Percentiles rank a stretch among this genome's conserved stretches.
phyloP scores from a whole-genome alignment of 345 rosid genomes.

The Linum tenue region DNA sequence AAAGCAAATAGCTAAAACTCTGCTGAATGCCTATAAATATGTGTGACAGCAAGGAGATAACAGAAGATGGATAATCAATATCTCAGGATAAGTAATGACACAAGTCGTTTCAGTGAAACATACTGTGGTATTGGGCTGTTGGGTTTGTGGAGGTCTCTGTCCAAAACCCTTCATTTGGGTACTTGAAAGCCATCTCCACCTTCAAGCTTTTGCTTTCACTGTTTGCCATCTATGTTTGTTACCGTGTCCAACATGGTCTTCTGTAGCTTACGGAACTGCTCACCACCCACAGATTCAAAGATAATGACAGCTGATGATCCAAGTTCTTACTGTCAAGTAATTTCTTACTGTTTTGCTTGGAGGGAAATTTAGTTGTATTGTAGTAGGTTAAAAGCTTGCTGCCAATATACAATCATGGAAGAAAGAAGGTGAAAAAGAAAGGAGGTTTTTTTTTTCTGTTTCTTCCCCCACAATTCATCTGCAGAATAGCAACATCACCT shows the following conservation, averaged over 20 bases:
- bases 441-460: not conserved
- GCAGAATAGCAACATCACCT: not conserved
- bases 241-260: too few relatives aligned
- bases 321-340: too few relatives aligned
- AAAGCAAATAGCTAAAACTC: too few relatives aligned
- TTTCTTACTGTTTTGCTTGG: not conserved
- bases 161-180: not conserved
- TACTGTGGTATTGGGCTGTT: too few relatives aligned
- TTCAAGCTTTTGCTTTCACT: too few relatives aligned
- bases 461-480: not conserved
- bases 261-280: too few relatives aligned
- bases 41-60: not conserved
- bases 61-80: not conserved
- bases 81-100: slow-evolving; percentile 5
- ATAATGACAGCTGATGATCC: slow-evolving; percentile 3
- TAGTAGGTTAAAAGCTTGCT: not conserved
- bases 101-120: too few relatives aligned
- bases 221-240: too few relatives aligned
- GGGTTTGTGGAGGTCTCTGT: slow-evolving; percentile 2
- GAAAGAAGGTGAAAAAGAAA: too few relatives aligned
- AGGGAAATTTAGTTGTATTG: not conserved
- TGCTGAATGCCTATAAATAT: too few relatives aligned
- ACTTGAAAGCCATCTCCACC: too few relatives aligned
- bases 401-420: not conserved
- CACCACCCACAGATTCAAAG: slow-evolving; percentile 5